phyloP scores from a whole-genome alignment of 2,329 filamentous ascomycete species.

The Penicillium brevicompactum region DNA sequence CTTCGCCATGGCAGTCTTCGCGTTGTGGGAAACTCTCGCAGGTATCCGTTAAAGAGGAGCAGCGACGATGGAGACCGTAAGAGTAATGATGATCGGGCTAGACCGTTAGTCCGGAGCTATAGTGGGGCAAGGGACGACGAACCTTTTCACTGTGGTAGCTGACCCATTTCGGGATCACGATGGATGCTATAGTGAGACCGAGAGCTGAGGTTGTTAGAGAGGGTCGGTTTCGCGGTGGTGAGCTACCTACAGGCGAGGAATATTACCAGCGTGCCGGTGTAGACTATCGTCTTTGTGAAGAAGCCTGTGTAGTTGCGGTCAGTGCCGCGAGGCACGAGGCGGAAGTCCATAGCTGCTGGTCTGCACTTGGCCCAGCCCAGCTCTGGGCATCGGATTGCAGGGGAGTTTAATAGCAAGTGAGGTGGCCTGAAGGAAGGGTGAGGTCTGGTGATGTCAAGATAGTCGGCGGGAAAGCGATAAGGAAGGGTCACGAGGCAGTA shows the following conservation, averaged over 20 bases:
- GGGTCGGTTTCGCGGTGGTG: neutral
- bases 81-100: conserved; percentile 61
- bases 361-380: neutral
- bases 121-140: neutral
- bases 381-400: conserved; percentile 2
- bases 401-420: neutral
- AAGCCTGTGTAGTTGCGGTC: conserved; percentile 51
- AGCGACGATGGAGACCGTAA: conserved; percentile 79
- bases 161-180: conserved; percentile 52
- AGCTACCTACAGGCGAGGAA: conserved; percentile 46
- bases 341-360: conserved; percentile 40
- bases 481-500: neutral
- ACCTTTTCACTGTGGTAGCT: conserved; percentile 50
- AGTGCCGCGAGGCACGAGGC: conserved; percentile 44
- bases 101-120: neutral
- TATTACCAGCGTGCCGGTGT: conserved; percentile 44
- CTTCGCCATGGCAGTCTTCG: conserved; percentile 66
- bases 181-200: conserved; percentile 48
- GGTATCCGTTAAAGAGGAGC: conserved; percentile 66
- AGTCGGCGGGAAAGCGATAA: neutral
- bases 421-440: neutral
- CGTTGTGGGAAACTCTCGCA: conserved; percentile 64
- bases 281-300: conserved; percentile 53
- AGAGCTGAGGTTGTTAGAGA: conserved; percentile 36
- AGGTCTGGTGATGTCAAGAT: neutral